phyloP scores from a whole-genome alignment of 768 basidiomycete species.

The Auricularia cornea region DNA sequence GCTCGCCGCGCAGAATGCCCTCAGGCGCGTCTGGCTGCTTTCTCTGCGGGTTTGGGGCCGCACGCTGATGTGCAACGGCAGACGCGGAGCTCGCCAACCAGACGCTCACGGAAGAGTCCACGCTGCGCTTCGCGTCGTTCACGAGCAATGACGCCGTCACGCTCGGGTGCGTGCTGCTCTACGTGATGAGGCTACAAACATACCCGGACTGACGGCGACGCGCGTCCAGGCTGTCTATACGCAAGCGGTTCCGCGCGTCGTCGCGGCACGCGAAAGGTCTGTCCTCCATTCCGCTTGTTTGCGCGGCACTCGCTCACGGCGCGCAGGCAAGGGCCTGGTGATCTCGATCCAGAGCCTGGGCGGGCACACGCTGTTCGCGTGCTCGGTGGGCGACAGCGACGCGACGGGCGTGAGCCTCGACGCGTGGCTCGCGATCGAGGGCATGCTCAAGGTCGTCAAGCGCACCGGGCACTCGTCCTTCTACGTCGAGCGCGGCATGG shows the following conservation, averaged over 20 bases:
- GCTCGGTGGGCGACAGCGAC: conserved; percentile 79
- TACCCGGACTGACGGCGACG: too few relatives aligned
- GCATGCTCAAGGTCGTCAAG: conserved; percentile 65
- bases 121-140: conserved; percentile 65
- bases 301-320: not conserved
- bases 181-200: too few relatives aligned
- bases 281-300: not conserved
- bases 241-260: conserved; percentile 74
- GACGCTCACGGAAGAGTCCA: conserved; percentile 59
- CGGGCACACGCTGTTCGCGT: conserved; percentile 72
- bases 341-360: conserved; percentile 73
- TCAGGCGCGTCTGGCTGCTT: not conserved
- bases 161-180: conserved; percentile 29
- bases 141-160: conserved; percentile 73
- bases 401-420: conserved; percentile 51
- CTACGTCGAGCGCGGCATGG: conserved; percentile 83
- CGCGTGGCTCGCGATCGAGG: conserved; percentile 67
- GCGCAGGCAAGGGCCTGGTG: conserved; percentile 54
- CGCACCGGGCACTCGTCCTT: conserved; percentile 78
- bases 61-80: not conserved
- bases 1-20: not conserved
- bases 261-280: conserved; percentile 62
- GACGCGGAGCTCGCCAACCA: conserved; percentile 69
- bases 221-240: conserved; percentile 50
- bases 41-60: not conserved